Evolutionary conservation across 768 basidiomycete genomes (phyloP).

Genomic region (Russula earlei): DNA sequence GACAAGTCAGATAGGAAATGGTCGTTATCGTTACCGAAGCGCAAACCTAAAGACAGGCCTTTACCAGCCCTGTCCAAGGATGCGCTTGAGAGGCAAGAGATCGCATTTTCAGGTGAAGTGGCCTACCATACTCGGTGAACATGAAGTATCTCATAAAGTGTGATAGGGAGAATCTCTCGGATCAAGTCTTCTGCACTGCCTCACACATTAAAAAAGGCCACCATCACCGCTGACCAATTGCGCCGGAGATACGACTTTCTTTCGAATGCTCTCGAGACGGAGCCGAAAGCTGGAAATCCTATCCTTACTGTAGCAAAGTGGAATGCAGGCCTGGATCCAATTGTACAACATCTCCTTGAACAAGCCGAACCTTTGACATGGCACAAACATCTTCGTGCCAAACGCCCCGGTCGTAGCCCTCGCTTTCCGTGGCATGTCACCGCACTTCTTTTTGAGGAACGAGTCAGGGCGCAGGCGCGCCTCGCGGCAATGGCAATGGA

Average conservation of each 20-base stretch:
- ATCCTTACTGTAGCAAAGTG: constrained; percentile 44
- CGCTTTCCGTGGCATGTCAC: constrained; percentile 55
- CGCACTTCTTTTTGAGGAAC: constrained; percentile 63
- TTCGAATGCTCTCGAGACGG: constrained; percentile 30
- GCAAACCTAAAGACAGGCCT: constrained; percentile 52
- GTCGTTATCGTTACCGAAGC: constrained; percentile 48
- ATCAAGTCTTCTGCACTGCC: constrained; percentile 42
- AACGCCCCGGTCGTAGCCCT: constrained; percentile 26
- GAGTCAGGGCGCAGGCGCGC: constrained; percentile 34
- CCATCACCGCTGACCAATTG: constrained; percentile 56
- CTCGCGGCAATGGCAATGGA: constrained; percentile 34
- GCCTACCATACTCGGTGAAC: background rate
- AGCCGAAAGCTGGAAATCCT: constrained; percentile 34
- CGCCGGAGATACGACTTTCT: constrained; percentile 54
- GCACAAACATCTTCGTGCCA: constrained; percentile 57
- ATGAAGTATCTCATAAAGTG: background rate
- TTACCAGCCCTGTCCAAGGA: constrained; percentile 33
- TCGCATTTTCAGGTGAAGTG: constrained; percentile 43
- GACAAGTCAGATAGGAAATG: constrained; percentile 53
- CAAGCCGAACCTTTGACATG: constrained; percentile 63
- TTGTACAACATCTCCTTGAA: constrained; percentile 45
- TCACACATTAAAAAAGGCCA: constrained; percentile 52
- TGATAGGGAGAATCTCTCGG: constrained; percentile 46
- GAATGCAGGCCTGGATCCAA: constrained; percentile 43
- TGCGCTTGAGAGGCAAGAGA: constrained; percentile 50